Percentiles rank a stretch among this genome's conserved stretches.
Conservation (phyloP, 139 green algal genomes). For the Chlorella ohadii region DNA sequence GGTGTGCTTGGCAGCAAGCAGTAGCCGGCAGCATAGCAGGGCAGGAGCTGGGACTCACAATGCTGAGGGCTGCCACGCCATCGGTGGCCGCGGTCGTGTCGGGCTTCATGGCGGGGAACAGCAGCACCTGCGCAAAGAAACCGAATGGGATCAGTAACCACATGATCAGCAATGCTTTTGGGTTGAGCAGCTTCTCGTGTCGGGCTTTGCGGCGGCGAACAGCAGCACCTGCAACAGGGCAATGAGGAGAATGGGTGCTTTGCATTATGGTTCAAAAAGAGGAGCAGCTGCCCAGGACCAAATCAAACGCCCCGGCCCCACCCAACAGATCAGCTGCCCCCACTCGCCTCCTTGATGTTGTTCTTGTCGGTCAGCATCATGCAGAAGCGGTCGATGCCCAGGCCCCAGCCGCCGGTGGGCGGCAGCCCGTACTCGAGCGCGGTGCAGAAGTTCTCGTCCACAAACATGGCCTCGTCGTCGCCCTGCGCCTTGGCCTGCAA, state of each 20-base stretch:
- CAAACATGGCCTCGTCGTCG: constrained; percentile 98
- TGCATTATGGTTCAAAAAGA: neutral
- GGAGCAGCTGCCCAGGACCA: too few relatives aligned
- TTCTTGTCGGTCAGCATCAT: constrained; percentile 97
- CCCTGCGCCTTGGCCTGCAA: constrained; percentile 73
- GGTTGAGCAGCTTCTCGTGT: neutral
- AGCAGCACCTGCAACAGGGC: neutral
- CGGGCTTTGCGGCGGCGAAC: neutral
- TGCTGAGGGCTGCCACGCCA: constrained; percentile 8
- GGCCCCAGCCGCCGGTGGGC: constrained; percentile 97
- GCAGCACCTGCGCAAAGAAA: constrained; percentile 93
- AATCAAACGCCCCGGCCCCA: too few relatives aligned
- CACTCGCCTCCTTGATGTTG: constrained; percentile 96
- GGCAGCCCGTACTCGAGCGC: constrained; percentile 98
- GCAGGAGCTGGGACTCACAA: constrained; percentile 7
- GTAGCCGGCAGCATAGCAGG: neutral
- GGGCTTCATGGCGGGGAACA: constrained; percentile 99
- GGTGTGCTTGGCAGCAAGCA: too few relatives aligned
- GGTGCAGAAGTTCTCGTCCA: constrained; percentile 98
- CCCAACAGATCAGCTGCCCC: neutral
- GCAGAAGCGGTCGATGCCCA: constrained; percentile 97
- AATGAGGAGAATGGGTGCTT: too few relatives aligned
- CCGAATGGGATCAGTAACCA: too few relatives aligned
- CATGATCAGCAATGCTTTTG: too few relatives aligned
- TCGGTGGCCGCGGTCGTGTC: constrained; percentile 46